Base-by-base conservation (phyloP, 148 eudicot species). In the Talinum fruticosum region DNA sequence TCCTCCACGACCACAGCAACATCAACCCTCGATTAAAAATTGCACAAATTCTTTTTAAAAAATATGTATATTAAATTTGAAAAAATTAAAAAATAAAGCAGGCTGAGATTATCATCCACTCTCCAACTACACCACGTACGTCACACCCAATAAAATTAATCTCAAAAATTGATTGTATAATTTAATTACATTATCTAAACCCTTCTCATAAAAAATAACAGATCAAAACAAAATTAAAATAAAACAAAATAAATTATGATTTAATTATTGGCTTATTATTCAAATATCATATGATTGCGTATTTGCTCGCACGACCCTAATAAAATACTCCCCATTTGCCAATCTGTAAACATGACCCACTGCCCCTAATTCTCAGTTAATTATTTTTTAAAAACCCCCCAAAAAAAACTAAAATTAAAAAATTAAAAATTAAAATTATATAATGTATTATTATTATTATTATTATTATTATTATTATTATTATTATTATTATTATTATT, bases 261-360 rank as follows among this genome's bases (percentile, higher is more conserved):
- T 28, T 62, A 67, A 33, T 6, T 57, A 67, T 51, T 51, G 49
- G 24, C 2, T 54, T 66, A 73, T 79, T 66, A 79, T 73, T 34
- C 4, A 30, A 72, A 30, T 71, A 74, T 82, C 78, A 62, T 75
- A 83, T 83, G 82, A 83, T 83, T 79, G 85, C 82, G 82, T 83
- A 81, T 75, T 78, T 85, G 84, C 84, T 87, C 81, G 87, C 87
- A 86, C 88, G 88, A 85, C 80, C 79, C 79, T n/a, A 38, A 62
- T 84, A 80, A 80, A 78, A 65, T 65, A 37, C 65, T 65, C 21
- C 65, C 69, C 77, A 65, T 28, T 83, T 79, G 82, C 78, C 74
- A 72, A 79, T 83, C 80, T 79, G 79, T 79, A 71, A 76, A 79
- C 80, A 71, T 75, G 73, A 83, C 85, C 66, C 82, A 79, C 82